Evolutionary conservation across 2,329 filamentous ascomycete genomes (phyloP), one percentile per base, ranked within the genome.

Genomic region (Aspergillus ochraceus): DNA sequence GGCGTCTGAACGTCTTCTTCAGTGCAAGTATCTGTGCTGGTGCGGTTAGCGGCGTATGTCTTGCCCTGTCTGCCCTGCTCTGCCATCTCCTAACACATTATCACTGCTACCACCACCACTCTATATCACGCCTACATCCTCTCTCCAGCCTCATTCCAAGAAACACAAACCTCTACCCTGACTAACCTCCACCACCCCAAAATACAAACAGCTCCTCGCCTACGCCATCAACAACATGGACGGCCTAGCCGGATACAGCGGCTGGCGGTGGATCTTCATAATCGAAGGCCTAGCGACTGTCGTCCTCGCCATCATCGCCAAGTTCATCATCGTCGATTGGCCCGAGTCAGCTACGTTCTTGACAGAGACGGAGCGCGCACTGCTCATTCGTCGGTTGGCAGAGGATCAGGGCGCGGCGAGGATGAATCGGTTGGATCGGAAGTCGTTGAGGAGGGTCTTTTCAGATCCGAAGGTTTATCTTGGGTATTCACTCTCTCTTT

Each of bases 381-480:
- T 82, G 4, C 74, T 84, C 2, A 68, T 79, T 29, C 69, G 71
- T 14, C 77, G 80, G 3, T 65, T 83, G 8, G 69, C 70, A 3
- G 73, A 77, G 3, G 81, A 82, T 49, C 69, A 70, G n/a, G 76
- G 75, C 19, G 77, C 77, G 3, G 77, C 76, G 2, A 76, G 72
- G 53, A 86, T 86, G 84, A 77, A 86, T 59, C 80, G 79, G 9
- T 74, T 85, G 2, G 80, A 84, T 61, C 80, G 79, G 62, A 75
- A 78, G 51, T 77, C 81, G 0, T 73, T 76, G 58, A 74, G 74
- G 57, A 77, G 83, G 19, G 79, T 84, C 51, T 76, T 84, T 17
- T 62, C 56, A 1, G 82, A 83, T 46, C 55, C 64, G 30, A 70
- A 70, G 56, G 60, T 70, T 5, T 81, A 79, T 65, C 72, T 80